Conservation (phyloP, 2,329 filamentous ascomycete species). For the Exserohilum rostratum region DNA sequence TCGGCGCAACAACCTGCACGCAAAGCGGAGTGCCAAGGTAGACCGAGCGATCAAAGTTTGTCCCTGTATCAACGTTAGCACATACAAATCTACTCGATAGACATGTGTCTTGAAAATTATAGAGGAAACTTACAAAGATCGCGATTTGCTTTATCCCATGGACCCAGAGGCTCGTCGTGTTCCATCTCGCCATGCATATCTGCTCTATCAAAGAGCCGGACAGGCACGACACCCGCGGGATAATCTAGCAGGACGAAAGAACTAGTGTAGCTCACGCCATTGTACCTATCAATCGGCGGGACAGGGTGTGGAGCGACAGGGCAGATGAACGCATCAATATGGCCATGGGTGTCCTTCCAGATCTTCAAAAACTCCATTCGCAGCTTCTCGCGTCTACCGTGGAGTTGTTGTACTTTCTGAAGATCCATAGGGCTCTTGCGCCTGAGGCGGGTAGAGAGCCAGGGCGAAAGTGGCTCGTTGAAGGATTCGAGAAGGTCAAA, state of each 20-base stretch:
- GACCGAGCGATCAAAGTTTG: conserved; percentile 57
- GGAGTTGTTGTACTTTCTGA: conserved; percentile 58
- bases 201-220: conserved; percentile 55
- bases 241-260: conserved; percentile 68
- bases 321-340: conserved; percentile 67
- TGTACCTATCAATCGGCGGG: conserved; percentile 66
- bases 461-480: conserved; percentile 64
- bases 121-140: conserved; percentile 56
- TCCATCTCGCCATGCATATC: conserved; percentile 60
- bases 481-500: conserved; percentile 63
- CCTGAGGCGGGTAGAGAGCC: conserved; percentile 60
- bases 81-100: background rate
- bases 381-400: conserved; percentile 59
- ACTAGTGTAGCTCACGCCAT: conserved; percentile 66
- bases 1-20: conserved; percentile 64
- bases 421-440: conserved; percentile 57
- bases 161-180: conserved; percentile 51
- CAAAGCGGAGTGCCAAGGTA: conserved; percentile 62
- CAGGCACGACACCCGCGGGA: conserved; percentile 63
- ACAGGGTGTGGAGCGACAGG: conserved; percentile 69
- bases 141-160: conserved; percentile 67
- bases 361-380: conserved; percentile 63
- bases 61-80: conserved; percentile 37
- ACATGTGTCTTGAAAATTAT: no score
- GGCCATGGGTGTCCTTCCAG: conserved; percentile 57